Evolutionary conservation across 192 early-diverging fungal species (phyloP).

Genomic region (Mortierella antarctica): DNA sequence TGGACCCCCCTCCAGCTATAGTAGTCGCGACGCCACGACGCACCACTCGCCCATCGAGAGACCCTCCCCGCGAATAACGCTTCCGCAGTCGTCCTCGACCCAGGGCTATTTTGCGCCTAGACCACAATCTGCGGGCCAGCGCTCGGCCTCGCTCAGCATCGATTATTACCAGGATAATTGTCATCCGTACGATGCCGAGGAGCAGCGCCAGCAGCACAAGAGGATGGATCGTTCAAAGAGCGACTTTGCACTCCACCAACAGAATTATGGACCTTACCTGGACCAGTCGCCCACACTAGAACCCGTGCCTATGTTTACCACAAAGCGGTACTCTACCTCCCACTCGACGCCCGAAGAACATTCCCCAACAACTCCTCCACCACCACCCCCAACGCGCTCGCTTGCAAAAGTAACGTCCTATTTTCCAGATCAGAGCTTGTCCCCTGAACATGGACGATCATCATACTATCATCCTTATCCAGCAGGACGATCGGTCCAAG

Average conservation of each 20-base stretch:
- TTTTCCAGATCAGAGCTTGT: slow-evolving; percentile 1
- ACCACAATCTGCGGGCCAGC: slow-evolving; percentile 12
- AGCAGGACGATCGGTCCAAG: slow-evolving; percentile 20
- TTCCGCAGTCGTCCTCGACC: not conserved
- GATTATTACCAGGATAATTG: slow-evolving; percentile 15
- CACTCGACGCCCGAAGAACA: not conserved
- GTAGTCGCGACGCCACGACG: slow-evolving; percentile 1
- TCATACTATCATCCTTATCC: slow-evolving; percentile 5
- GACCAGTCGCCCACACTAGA: slow-evolving; percentile 28
- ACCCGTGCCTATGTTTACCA: slow-evolving; percentile 19
- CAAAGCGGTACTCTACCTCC: not conserved
- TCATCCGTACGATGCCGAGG: slow-evolving; percentile 20
- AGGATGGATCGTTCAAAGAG: slow-evolving; percentile 30
- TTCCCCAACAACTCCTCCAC: not conserved
- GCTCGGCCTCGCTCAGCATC: slow-evolving; percentile 14
- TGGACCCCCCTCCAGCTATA: not conserved
- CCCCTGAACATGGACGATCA: slow-evolving; percentile 5
- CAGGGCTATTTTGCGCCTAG: not conserved
- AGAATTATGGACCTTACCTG: slow-evolving; percentile 49
- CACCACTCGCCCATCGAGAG: slow-evolving; percentile 7
- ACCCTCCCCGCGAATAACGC: not conserved
- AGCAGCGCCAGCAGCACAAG: not conserved
- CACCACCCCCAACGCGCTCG: not conserved
- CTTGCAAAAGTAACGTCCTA: not conserved
- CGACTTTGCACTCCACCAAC: slow-evolving; percentile 47